Evolutionary conservation across 1,284 basidiomycete genomes (phyloP).

Genomic region (Phellopilus nigrolimitatus): DNA sequence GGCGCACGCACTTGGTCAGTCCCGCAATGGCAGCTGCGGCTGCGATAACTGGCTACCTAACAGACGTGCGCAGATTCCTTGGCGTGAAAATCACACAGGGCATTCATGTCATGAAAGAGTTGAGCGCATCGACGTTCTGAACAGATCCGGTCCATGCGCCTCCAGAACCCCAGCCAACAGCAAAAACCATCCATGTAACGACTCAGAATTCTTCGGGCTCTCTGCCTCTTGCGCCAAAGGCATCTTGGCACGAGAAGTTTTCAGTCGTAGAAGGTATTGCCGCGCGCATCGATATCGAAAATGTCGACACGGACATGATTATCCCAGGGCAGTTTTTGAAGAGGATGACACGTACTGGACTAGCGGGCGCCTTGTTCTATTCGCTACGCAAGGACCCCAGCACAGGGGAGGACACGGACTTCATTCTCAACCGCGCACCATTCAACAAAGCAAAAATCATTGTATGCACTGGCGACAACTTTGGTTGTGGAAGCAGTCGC

Average conservation of each 20-base stretch:
- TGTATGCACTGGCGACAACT: conserved; percentile 88
- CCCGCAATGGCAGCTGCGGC: conserved; percentile 97
- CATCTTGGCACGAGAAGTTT: conserved; percentile 70
- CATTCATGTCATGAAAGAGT: conserved; percentile 15
- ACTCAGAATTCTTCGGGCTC: too few species aligned
- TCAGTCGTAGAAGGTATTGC: conserved; percentile 78
- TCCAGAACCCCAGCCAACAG: conserved; percentile 43
- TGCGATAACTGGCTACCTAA: conserved; percentile 83
- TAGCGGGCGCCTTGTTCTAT: conserved; percentile 85
- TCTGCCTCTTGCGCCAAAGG: not conserved
- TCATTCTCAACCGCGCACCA: conserved; percentile 84
- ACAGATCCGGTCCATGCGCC: conserved; percentile 69
- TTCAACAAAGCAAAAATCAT: conserved; percentile 81
- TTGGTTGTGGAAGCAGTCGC: conserved; percentile 91
- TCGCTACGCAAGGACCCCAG: conserved; percentile 77
- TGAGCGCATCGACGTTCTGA: conserved; percentile 44
- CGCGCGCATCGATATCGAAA: conserved; percentile 87
- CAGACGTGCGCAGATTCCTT: conserved; percentile 84
- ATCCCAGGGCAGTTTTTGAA: conserved; percentile 97
- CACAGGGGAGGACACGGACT: conserved; percentile 80
- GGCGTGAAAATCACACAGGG: conserved; percentile 32
- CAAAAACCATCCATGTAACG: not conserved
- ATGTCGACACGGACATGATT: conserved; percentile 97
- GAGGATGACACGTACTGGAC: conserved; percentile 89
- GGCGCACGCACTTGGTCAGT: conserved; percentile 88